Percentiles rank a stretch among this genome's conserved stretches.
Conservation (phyloP, 176 grass and related monocot species). For the Chrysopogon serrulatus region DNA sequence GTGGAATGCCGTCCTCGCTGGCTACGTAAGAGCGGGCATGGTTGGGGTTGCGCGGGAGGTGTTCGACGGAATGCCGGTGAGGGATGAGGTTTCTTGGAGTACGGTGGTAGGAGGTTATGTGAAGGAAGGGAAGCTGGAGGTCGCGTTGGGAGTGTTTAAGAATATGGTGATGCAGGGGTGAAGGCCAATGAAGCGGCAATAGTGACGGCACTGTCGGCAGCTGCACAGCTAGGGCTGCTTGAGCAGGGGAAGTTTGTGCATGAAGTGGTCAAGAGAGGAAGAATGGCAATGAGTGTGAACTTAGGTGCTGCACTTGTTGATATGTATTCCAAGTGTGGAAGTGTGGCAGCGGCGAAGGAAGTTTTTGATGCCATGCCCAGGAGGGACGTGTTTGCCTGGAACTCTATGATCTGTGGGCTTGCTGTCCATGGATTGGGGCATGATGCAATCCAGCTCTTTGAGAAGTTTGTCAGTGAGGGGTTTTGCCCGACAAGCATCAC, state of each 20-base stretch:
- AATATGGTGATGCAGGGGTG: conserved; percentile 28
- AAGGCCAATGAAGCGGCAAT: conserved; percentile 43
- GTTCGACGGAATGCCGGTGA: conserved; percentile 52
- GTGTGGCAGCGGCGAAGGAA: conserved; percentile 26
- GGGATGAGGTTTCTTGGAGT: conserved; percentile 65
- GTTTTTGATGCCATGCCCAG: conserved; percentile 43
- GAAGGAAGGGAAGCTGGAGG: conserved; percentile 48
- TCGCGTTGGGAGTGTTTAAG: conserved; percentile 39
- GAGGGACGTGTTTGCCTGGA: conserved; percentile 63
- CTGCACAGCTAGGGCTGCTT: conserved; percentile 53
- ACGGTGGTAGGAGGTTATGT: conserved; percentile 57
- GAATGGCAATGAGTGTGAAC: conserved; percentile 17
- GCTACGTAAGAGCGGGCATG: conserved; percentile 39
- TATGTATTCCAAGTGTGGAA: conserved; percentile 78
- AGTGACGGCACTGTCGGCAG: conserved; percentile 43
- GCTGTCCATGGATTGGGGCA: conserved; percentile 51
- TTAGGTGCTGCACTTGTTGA: conserved; percentile 48
- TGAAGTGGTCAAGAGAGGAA: conserved; percentile 5
- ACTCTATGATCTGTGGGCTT: conserved; percentile 67
- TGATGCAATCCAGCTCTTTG: conserved; percentile 50
- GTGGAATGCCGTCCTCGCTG: conserved; percentile 55
- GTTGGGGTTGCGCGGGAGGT: conserved; percentile 2
- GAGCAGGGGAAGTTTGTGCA: conserved; percentile 58
- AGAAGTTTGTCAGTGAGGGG: conserved; percentile 38
- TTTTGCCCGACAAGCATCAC: conserved; percentile 53